Conservation (phyloP, 2,329 filamentous ascomycete genomes). For the Diaporthe batatas region DNA sequence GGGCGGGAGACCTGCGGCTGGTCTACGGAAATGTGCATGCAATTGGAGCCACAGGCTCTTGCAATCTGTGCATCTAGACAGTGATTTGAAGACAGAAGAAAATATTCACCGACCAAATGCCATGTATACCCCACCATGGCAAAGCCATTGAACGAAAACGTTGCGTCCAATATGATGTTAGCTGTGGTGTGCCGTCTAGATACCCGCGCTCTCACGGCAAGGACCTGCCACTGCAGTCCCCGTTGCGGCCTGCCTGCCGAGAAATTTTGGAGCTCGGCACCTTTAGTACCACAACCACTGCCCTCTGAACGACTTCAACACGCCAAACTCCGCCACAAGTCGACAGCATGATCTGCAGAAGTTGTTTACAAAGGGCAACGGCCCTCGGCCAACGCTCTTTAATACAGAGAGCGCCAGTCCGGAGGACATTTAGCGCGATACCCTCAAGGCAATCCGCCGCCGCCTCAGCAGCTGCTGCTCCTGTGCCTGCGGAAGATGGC, state of each 20-base stretch:
- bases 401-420: constrained; percentile 43
- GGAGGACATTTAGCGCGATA: constrained; percentile 56
- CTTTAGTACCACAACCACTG: constrained; percentile 23
- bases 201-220: background rate
- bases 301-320: constrained; percentile 36
- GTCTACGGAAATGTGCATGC: constrained; percentile 13
- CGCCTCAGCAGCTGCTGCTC: constrained; percentile 46
- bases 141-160: background rate
- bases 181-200: background rate
- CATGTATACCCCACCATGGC: background rate
- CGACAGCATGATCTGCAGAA: constrained; percentile 58
- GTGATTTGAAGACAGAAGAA: background rate
- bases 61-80: constrained; percentile 27
- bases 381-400: constrained; percentile 49
- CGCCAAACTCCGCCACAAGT: constrained; percentile 44
- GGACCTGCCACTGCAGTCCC: background rate
- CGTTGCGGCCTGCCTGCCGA: constrained; percentile 36
- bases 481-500: constrained; percentile 45
- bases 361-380: constrained; percentile 64
- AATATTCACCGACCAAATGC: background rate
- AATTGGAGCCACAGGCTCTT: constrained; percentile 16
- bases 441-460: constrained; percentile 48
- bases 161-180: background rate
- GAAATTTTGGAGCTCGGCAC: constrained; percentile 42
- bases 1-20: constrained; percentile 7